Percentiles rank a stretch among this genome's conserved stretches.
phyloP scores from a whole-genome alignment of 1,284 basidiomycete genomes.

The Moesziomyces sp. region DNA sequence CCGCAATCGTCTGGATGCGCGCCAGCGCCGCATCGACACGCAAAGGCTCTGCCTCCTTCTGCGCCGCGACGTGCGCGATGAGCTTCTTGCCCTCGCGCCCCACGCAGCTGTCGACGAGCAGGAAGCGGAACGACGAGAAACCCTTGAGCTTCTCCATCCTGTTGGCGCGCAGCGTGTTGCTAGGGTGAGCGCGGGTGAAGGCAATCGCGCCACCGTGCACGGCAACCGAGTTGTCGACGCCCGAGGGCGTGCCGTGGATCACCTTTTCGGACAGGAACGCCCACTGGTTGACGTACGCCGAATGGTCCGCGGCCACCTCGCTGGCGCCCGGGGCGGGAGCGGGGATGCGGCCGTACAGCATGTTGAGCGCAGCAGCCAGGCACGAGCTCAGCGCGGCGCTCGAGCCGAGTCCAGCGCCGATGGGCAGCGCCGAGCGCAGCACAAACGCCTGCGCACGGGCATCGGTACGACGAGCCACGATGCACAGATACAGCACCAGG shows the following conservation, averaged over 20 bases:
- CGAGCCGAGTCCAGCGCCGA: conserved; percentile 96
- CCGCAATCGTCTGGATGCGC: conserved; percentile 48
- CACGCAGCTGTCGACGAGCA: conserved; percentile 92
- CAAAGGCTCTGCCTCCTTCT: conserved; percentile 75
- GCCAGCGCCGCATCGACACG: conserved; percentile 48
- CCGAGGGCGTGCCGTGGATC: conserved; percentile 95
- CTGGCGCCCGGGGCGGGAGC: conserved; percentile 63
- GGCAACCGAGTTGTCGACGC: conserved; percentile 95
- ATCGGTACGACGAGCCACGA: conserved; percentile 72
- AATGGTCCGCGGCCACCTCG: conserved; percentile 67
- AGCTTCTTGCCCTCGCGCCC: conserved; percentile 93
- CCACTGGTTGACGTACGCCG: conserved; percentile 88
- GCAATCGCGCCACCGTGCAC: conserved; percentile 92
- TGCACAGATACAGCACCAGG: conserved; percentile 91
- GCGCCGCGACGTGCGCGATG: conserved; percentile 84
- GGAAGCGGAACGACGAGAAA: conserved; percentile 75
- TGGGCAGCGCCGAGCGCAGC: conserved; percentile 91
- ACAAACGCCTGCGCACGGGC: conserved; percentile 82
- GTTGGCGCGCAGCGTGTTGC: conserved; percentile 71
- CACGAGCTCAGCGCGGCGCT: conserved; percentile 95
- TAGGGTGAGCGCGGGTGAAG: conserved; percentile 85
- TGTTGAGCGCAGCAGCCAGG: conserved; percentile 81
- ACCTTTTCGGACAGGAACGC: conserved; percentile 97
- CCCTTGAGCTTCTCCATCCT: conserved; percentile 87
- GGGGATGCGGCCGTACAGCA: conserved; percentile 71